These are phyloP conservation scores for Leptographium radiaticola DNA, from an alignment of 2,329 filamentous ascomycete species.

Conservation along the genomic window DNA sequence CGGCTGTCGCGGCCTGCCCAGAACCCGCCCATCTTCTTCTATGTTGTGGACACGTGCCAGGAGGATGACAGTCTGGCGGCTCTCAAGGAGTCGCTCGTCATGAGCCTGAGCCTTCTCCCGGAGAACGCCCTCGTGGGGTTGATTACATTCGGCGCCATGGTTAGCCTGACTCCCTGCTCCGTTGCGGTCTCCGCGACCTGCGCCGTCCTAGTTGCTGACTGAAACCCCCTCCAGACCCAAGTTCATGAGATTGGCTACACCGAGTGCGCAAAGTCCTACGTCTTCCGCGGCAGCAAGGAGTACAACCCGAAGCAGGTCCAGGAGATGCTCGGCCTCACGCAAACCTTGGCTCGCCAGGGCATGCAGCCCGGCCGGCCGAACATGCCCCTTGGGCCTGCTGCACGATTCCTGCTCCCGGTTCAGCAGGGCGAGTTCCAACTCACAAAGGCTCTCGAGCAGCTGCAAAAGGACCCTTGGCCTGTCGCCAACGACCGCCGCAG, in stretches of 20 bases:
- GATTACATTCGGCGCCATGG: slow-evolving; percentile 89
- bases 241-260: slow-evolving; percentile 97
- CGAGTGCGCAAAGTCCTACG: slow-evolving; percentile 96
- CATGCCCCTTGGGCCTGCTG: slow-evolving; percentile 65
- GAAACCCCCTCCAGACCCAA: slow-evolving; percentile 49
- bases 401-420: slow-evolving; percentile 85
- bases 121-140: slow-evolving; percentile 72
- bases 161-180: slow-evolving; percentile 22
- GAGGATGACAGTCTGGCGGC: slow-evolving; percentile 76
- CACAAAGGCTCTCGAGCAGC: slow-evolving; percentile 85
- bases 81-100: slow-evolving; percentile 74
- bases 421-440: slow-evolving; percentile 95
- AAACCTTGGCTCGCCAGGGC: slow-evolving; percentile 59
- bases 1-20: slow-evolving; percentile 68
- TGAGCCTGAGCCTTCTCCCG: slow-evolving; percentile 71
- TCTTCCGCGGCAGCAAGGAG: slow-evolving; percentile 95
- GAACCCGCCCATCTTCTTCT: slow-evolving; percentile 75
- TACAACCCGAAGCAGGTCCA: slow-evolving; percentile 98
- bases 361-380: slow-evolving; percentile 57
- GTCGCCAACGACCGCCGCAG: slow-evolving; percentile 86
- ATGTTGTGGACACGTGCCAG: slow-evolving; percentile 80
- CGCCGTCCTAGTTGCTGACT: not conserved
- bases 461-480: slow-evolving; percentile 96
- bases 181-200: slow-evolving; percentile 22
- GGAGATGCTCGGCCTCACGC: slow-evolving; percentile 85